Evolutionary conservation across 106 monocot species (phyloP), one percentile per base, ranked within the genome.

Genomic region (Dactylorhiza incarnata): DNA sequence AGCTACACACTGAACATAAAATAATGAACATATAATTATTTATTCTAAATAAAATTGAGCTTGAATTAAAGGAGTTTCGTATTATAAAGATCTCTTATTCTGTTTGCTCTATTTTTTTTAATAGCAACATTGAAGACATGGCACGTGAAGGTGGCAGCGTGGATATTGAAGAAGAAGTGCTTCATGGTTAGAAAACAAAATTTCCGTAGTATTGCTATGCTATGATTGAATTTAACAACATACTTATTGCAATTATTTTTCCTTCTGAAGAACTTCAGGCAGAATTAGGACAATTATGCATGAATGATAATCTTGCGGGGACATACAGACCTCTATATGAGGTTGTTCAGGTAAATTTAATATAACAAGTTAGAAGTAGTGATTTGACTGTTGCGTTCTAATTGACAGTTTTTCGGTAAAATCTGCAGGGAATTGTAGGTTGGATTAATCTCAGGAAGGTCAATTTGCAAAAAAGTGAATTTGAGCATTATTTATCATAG

Each of bases 71-170:
- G 11, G 12, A 24, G 12, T 65, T 29, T 62, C 20, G 24, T 5
- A 20, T 14, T 29, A 26, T 63, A 63, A 63, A 63, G 22, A 8
- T 9, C 14, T 63, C 63, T 63, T 59, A 62, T 62, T 61, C 5
- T 23, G n/a, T 17, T 61, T 61, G 24, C 29, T 69, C 12, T 72
- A 22, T n/a, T 44, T 37, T 62, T 48, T 62, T 75, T 49, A 74
- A 20, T 55, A 99, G 99, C 81, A 94, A 99, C 73, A 90, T 99
- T 74, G 99, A 99, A 80, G 99, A 94, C 73, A 88, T 92, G 82
- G 91, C 99, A 77, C 87, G 94, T 73, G 94, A 99, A 48, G 87
- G 85, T 77, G 99, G 91, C 19, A 94, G 94, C 85, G 43, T 99
- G 49, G 94, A 99, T 85, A 82, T 88, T 70, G 94, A 99, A 72